Evolutionary conservation across 768 basidiomycete species (phyloP).

Genomic region (Postia placenta): DNA sequence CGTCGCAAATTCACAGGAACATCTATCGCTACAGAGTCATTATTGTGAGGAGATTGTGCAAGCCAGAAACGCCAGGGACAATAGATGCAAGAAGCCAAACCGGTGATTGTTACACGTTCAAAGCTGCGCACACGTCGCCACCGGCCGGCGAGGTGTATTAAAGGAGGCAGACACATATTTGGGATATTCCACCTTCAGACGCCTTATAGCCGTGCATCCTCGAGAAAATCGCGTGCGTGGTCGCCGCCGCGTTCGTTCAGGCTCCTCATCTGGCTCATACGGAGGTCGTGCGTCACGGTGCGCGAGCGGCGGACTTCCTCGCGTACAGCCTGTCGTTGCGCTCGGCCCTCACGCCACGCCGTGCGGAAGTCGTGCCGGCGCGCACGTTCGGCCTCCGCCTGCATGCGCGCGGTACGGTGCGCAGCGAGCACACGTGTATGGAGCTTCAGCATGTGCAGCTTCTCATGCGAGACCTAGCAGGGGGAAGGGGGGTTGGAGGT

Average conservation of each 20-base stretch:
- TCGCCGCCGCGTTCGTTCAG: neutral
- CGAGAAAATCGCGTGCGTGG: too few species aligned
- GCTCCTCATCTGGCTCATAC: neutral
- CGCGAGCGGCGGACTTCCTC: slow-evolving; percentile 10
- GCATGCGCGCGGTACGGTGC: slow-evolving; percentile 2
- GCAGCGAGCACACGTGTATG: slow-evolving; percentile 4
- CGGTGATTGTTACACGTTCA: too few species aligned
- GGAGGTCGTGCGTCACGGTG: neutral
- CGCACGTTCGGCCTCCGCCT: slow-evolving; percentile 4
- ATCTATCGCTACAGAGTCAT: neutral
- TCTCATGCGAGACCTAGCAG: slow-evolving; percentile 13
- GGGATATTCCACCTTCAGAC: too few species aligned
- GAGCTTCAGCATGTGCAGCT: slow-evolving; percentile 8
- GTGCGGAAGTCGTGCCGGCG: slow-evolving; percentile 9
- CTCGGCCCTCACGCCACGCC: slow-evolving; percentile 9
- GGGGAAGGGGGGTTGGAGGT: neutral
- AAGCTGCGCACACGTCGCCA: too few species aligned
- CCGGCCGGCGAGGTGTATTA: too few species aligned
- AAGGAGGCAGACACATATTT: too few species aligned
- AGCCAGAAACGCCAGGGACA: neutral
- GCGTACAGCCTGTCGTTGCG: slow-evolving; percentile 9
- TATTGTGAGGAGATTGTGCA: neutral
- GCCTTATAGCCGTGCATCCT: too few species aligned
- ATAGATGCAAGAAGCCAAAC: too few species aligned
- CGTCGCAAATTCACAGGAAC: too few species aligned